Conservation (phyloP, 2,329 filamentous ascomycete species). For the Apiospora saccharicola region DNA sequence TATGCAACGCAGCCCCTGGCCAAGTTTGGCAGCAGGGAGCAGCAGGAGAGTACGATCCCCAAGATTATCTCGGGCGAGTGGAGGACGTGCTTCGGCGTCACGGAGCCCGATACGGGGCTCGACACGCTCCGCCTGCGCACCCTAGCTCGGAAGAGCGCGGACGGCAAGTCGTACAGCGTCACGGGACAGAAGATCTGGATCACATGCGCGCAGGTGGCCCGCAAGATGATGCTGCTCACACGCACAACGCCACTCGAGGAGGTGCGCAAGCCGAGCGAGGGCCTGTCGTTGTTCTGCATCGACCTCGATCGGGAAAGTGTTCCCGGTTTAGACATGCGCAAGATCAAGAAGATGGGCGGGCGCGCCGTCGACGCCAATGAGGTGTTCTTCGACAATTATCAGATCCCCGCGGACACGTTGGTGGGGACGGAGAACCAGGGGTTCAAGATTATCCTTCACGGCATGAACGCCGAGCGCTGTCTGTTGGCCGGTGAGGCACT, state of each 20-base stretch:
- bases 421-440: constrained; percentile 78
- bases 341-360: constrained; percentile 87
- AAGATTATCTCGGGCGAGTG: constrained; percentile 75
- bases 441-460: constrained; percentile 80
- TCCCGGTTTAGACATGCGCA: constrained; percentile 69
- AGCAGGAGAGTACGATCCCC: constrained; percentile 70
- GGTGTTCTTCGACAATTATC: constrained; percentile 85
- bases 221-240: constrained; percentile 83
- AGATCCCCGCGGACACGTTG: constrained; percentile 67
- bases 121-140: constrained; percentile 78
- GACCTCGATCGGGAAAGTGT: constrained; percentile 66
- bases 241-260: constrained; percentile 76
- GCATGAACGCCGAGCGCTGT: constrained; percentile 82
- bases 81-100: constrained; percentile 83
- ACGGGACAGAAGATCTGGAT: constrained; percentile 91
- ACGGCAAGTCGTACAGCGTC: constrained; percentile 67
- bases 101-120: constrained; percentile 82
- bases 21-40: constrained; percentile 72
- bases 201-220: constrained; percentile 81
- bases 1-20: constrained; percentile 80
- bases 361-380: constrained; percentile 85
- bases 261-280: constrained; percentile 74
- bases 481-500: constrained; percentile 81
- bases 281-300: constrained; percentile 82
- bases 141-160: constrained; percentile 59